Evolutionary conservation across 2,329 filamentous ascomycete genomes (phyloP), one percentile per base, ranked within the genome.

Genomic region (Alternaria dauci): DNA sequence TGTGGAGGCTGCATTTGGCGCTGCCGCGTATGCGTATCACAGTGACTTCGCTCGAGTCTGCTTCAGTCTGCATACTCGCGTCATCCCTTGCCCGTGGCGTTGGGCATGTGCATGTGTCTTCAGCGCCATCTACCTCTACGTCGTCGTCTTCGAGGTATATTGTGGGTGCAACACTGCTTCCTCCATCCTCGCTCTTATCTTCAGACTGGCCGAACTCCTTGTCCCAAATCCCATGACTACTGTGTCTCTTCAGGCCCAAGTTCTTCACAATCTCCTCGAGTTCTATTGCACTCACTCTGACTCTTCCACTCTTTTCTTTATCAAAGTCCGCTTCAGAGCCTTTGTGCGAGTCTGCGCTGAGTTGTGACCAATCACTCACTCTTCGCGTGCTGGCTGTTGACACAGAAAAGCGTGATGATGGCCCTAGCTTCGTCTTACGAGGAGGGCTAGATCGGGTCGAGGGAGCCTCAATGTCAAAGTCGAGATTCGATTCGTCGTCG

Each of bases 381-480:
- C 60, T 61, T 8, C 67, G 64, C 12, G 60, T 58, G 2, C 55
- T 57, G 0, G 59, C 48, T 2, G 57, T 59, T 18, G 52, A 59
- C 30, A 30, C 58, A 4, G 58, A 59, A 32, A 59, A 59, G 38
- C 58, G 52, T 8, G 58, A 59, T 18, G 46, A 34, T n/a, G 36
- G 61, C 41, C 34, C 65, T 39, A n/a, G 61, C 57, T 68, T 61
- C 16, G 59, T 63, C 6, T 63, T 62, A 16, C 63, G 58, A 4
- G 55, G 32, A 3, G 55, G 46, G 20, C 46, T 55, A 3, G 59
- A 38, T 18, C 61, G 46, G 18, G 34, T 57, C 3, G 58, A 60
- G 18, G 58, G 67, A 4, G 68, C 61, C 39, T 69, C 69, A 16
- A 74, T 65, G 28, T 74, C 71, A 56, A 74, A 74, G 44, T 70